phyloP scores from a whole-genome alignment of 2,329 filamentous ascomycete genomes.

The Penicillium sp. region DNA sequence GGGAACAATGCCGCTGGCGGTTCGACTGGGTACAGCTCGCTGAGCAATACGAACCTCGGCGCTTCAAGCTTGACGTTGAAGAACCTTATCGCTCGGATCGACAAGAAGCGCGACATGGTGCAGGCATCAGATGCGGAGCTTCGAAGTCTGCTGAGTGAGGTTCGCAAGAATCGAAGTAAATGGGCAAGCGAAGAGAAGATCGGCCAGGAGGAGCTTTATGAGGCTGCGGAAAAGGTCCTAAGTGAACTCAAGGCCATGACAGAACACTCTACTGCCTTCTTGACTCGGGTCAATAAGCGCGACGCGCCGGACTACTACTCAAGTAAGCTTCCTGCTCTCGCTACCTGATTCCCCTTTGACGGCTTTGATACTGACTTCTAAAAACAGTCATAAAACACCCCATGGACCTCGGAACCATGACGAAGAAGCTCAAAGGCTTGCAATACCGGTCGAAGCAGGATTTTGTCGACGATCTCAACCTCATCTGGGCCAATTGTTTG shows the following conservation, averaged over 20 bases:
- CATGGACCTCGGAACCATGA: conserved; percentile 97
- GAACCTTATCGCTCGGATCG: conserved; percentile 92
- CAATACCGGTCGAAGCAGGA: conserved; percentile 86
- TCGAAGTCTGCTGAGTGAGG: conserved; percentile 89
- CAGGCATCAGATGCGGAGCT: conserved; percentile 89
- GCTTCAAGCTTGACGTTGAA: conserved; percentile 94
- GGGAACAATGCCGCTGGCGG: conserved; percentile 49
- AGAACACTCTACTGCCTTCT: conserved; percentile 93
- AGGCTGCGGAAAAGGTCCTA: conserved; percentile 92
- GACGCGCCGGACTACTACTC: conserved; percentile 94
- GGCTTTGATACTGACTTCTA: conserved; percentile 19
- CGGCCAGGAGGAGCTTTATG: conserved; percentile 95
- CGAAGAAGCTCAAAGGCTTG: conserved; percentile 84
- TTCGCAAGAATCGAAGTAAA: conserved; percentile 95
- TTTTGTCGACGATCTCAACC: conserved; percentile 85
- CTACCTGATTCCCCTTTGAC: neutral
- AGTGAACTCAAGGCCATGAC: conserved; percentile 96
- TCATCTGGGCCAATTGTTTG: conserved; percentile 96
- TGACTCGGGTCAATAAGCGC: conserved; percentile 91
- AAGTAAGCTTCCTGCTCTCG: conserved; percentile 52
- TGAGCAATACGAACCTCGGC: conserved; percentile 90
- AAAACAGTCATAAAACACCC: conserved; percentile 79
- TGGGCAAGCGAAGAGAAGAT: conserved; percentile 98
- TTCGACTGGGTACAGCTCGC: conserved; percentile 70
- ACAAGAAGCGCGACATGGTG: conserved; percentile 84